These are phyloP conservation scores for Coniochaeta sp. DNA, from an alignment of 2,329 filamentous ascomycete genomes.

Conservation along the genomic window DNA sequence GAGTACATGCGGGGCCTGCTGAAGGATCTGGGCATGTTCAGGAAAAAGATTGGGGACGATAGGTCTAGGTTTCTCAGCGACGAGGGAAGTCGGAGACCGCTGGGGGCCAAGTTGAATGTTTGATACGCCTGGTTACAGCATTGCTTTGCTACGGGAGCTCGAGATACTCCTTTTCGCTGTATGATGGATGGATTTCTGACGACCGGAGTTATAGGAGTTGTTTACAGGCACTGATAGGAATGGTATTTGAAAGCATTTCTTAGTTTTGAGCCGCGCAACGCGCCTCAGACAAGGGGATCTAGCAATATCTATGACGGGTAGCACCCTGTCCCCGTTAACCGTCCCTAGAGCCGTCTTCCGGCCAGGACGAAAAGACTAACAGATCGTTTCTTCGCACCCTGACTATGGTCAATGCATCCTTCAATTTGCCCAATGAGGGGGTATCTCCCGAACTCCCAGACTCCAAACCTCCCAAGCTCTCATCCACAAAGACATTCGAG, in stretches of 20 bases:
- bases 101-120: slow-evolving; percentile 34
- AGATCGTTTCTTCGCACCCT: not conserved
- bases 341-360: not conserved
- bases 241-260: not conserved
- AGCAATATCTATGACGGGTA: not conserved
- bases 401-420: not conserved
- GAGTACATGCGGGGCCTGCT: slow-evolving; percentile 80
- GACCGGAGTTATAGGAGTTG: not conserved
- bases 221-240: not conserved
- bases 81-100: slow-evolving; percentile 43
- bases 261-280: not conserved
- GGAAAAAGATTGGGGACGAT: slow-evolving; percentile 80
- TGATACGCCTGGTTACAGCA: slow-evolving; percentile 11
- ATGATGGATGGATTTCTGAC: not conserved
- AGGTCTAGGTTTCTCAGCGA: slow-evolving; percentile 64
- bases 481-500: not conserved
- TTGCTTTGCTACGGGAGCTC: not conserved
- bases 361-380: not conserved
- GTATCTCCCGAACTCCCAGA: not conserved
- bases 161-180: not conserved
- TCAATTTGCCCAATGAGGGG: not conserved
- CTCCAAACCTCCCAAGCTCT: not conserved
- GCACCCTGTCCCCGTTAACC: not conserved
- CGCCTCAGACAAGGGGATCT: not conserved
- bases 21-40: slow-evolving; percentile 71